Conservation (phyloP, 202 grass and related monocot species). For the Bolboschoenoplectus hybrid region DNA sequence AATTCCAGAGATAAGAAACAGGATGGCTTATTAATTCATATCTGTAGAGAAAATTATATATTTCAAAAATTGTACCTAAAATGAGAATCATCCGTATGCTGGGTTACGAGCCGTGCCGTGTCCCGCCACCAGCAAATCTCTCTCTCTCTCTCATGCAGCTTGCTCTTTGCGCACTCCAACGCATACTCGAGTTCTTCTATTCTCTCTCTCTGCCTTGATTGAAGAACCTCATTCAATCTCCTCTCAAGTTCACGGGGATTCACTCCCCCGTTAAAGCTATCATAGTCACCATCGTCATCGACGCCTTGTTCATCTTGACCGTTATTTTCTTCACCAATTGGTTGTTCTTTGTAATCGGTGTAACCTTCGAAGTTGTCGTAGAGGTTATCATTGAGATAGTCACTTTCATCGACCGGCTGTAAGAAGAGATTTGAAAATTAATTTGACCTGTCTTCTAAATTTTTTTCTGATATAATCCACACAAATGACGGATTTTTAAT, state of each 20-base stretch:
- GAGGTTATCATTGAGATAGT: conserved; percentile 31
- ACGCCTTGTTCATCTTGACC: conserved; percentile 14
- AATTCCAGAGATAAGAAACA: neutral
- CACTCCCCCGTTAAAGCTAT: conserved; percentile 46
- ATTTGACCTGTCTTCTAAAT: neutral
- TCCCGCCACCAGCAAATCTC: conserved; percentile 89
- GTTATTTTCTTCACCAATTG: neutral
- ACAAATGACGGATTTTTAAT: neutral
- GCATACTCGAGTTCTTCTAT: conserved; percentile 85
- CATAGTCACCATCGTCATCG: neutral
- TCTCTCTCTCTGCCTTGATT: conserved; percentile 63
- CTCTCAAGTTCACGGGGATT: conserved; percentile 65
- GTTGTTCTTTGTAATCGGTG: conserved; percentile 18
- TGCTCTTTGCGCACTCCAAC: conserved; percentile 55
- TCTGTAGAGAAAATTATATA: neutral
- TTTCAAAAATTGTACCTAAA: conserved; percentile 27
- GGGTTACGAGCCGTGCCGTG: conserved; percentile 71
- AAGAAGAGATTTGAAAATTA: conserved; percentile 14
- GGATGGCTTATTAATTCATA: too few relatives aligned
- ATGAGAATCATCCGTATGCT: conserved; percentile 52
- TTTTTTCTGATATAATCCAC: neutral
- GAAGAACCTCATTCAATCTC: conserved; percentile 72
- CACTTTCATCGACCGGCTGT: conserved; percentile 24
- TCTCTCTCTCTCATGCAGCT: conserved; percentile 65
- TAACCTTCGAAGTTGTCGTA: conserved; percentile 29